Percentiles rank a stretch among this genome's conserved stretches.
phyloP scores from a whole-genome alignment of 192 early-diverging fungal species.

The Backusella tarrabulga region DNA sequence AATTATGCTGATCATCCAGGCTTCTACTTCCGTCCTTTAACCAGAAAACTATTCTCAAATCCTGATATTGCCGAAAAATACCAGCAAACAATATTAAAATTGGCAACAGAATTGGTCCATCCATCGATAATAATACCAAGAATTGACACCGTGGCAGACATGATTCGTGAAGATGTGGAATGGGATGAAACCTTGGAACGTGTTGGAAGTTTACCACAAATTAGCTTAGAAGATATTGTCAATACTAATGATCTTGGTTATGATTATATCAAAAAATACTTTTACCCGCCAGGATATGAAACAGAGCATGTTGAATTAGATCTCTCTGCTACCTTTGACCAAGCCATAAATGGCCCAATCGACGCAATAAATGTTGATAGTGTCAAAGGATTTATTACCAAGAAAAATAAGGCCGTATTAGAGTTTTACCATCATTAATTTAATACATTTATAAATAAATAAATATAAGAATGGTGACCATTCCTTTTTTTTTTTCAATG shows the following conservation, averaged over 20 bases:
- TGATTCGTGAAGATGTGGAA: slow-evolving; percentile 14
- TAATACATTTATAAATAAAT: not conserved
- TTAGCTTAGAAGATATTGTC: not conserved
- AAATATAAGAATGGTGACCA: not conserved
- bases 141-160: slow-evolving; percentile 2
- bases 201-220: not conserved
- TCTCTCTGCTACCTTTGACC: not conserved
- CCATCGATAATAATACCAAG: not conserved
- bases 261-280: not conserved
- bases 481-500: not conserved
- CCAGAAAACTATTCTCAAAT: not conserved
- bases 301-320: not conserved
- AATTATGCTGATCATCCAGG: slow-evolving; percentile 16
- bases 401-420: not conserved
- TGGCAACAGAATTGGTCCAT: not conserved
- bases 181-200: slow-evolving; percentile 3
- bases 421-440: not conserved
- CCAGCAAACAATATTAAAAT: not conserved
- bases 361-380: not conserved
- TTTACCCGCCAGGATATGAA: not conserved
- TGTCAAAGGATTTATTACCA: not conserved
- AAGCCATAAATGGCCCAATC: not conserved
- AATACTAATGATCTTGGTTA: not conserved
- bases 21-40: slow-evolving; percentile 5
- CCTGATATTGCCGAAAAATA: not conserved